Percentiles rank a stretch among this genome's conserved stretches.
Evolutionary conservation across 1,284 basidiomycete genomes (phyloP).

Genomic region (Paramarasmius palmivorus): DNA sequence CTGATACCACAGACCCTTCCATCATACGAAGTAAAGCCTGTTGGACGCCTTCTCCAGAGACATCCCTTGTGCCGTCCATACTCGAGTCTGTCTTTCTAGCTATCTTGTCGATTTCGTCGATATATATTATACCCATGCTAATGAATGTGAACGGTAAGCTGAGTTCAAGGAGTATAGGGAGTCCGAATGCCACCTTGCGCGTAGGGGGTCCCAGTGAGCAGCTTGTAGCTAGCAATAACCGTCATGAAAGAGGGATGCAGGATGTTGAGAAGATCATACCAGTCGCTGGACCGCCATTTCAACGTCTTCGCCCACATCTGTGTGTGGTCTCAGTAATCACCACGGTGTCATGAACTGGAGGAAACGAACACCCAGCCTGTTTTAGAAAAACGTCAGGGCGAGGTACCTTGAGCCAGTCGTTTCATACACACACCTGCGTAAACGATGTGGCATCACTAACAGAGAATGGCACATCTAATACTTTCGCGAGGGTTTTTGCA

Average conservation of each 20-base stretch:
- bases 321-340: conserved; percentile 6
- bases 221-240: conserved; percentile 68
- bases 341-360: conserved; percentile 3
- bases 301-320: conserved; percentile 94
- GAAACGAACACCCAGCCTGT: conserved; percentile 77
- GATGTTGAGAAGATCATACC: conserved; percentile 36
- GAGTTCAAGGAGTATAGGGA: not conserved
- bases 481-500: conserved; percentile 81
- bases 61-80: conserved; percentile 80
- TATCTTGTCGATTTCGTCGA: conserved; percentile 96
- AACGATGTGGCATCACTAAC: conserved; percentile 85
- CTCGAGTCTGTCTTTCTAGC: conserved; percentile 68
- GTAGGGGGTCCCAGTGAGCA: conserved; percentile 83
- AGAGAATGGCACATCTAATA: conserved; percentile 91
- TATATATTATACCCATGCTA: conserved; percentile 91
- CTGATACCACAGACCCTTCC: conserved; percentile 85
- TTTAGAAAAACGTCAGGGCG: conserved; percentile 7
- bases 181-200: conserved; percentile 56
- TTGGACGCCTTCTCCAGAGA: conserved; percentile 95
- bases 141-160: conserved; percentile 13
- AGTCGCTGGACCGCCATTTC: conserved; percentile 87
- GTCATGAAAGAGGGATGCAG: not conserved
- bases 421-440: conserved; percentile 57
- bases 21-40: conserved; percentile 91
- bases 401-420: not conserved